Evolutionary conservation across 768 basidiomycete genomes (phyloP).

Genomic region (Podaxis sp.): DNA sequence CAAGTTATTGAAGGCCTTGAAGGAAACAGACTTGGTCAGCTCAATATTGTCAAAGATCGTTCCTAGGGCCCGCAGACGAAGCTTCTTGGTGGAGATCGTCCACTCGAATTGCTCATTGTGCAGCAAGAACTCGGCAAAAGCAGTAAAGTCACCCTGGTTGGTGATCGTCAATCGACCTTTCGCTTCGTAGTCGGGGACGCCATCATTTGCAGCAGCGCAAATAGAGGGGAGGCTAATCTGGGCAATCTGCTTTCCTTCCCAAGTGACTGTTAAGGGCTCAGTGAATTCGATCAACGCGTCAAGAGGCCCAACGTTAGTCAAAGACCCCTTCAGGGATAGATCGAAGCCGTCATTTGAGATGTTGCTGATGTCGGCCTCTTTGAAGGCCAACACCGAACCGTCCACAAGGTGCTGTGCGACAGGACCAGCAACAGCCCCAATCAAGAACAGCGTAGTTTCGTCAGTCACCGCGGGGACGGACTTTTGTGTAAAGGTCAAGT

Average conservation of each 20-base stretch:
- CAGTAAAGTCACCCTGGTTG: constrained; percentile 54
- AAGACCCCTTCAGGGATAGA: constrained; percentile 55
- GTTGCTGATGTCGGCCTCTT: constrained; percentile 57
- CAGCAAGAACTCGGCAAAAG: constrained; percentile 63
- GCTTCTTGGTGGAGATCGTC: constrained; percentile 66
- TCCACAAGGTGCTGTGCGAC: constrained; percentile 66
- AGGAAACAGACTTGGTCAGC: constrained; percentile 56
- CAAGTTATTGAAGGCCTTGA: constrained; percentile 72
- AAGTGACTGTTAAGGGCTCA: constrained; percentile 63
- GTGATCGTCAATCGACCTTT: constrained; percentile 57
- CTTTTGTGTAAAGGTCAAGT: constrained; percentile 57
- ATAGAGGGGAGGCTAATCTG: constrained; percentile 64
- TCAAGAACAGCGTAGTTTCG: constrained; percentile 59
- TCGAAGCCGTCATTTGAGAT: constrained; percentile 64
- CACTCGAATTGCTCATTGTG: constrained; percentile 67
- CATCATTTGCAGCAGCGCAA: constrained; percentile 65
- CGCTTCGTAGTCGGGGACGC: constrained; percentile 62
- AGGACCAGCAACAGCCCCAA: constrained; percentile 70
- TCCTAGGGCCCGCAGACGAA: constrained; percentile 64
- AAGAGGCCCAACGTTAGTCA: constrained; percentile 65
- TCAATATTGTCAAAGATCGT: constrained; percentile 67
- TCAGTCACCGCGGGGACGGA: constrained; percentile 61
- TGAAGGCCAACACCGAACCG: constrained; percentile 52
- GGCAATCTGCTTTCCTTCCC: constrained; percentile 65
- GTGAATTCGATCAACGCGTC: constrained; percentile 68